Evolutionary conservation across 2,329 filamentous ascomycete genomes (phyloP), one percentile per base, ranked within the genome.

Genomic region (Penicillium sp.): DNA sequence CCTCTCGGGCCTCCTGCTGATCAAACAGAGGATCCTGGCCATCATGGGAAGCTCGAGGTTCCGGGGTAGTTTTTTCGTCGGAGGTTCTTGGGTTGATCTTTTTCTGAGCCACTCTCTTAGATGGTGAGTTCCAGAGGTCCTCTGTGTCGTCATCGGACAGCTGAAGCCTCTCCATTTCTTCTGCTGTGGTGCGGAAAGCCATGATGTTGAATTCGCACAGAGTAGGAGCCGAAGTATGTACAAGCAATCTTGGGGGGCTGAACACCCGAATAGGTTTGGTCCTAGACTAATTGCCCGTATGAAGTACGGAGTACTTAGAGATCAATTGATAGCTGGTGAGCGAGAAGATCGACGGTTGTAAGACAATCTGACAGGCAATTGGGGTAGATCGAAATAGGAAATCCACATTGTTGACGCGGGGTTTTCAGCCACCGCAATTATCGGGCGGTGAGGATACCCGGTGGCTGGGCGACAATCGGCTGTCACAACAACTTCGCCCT

Each of bases 1-100:
- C 86, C 61, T 96, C 91, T 46, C 90, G 88, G 21, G 84, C 82
- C 69, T 89, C 86, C 66, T 89, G 82, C 4, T 81, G 78, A 61
- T 89, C 87, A 67, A 86, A 86, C 50, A 81, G 76, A 42, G 81
- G 81, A 58, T 82, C 80, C 62, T 75, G 57, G 7, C 43, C 72
- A 74, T 84, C 68, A 74, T 73, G 63, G 75, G 80, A 21, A 40
- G 65, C 59, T 62, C 72, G 69, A 53, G 73, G 60, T 52, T 69
- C 67, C 12, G 68, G 62, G 17, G 62, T 57, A 21, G 59, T 52
- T 57, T 58, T 69, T 45, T 68, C 67, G 60, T 79, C 85, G 65
- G 60, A 63, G 48, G 56, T 21, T 56, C 53, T 73, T 61, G 59
- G 69, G 61, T 57, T 68, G 62, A 62, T 71, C 57, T 60, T 73